phyloP scores from a whole-genome alignment of 2,329 filamentous ascomycete genomes.

The Cyclaneusma minus region DNA sequence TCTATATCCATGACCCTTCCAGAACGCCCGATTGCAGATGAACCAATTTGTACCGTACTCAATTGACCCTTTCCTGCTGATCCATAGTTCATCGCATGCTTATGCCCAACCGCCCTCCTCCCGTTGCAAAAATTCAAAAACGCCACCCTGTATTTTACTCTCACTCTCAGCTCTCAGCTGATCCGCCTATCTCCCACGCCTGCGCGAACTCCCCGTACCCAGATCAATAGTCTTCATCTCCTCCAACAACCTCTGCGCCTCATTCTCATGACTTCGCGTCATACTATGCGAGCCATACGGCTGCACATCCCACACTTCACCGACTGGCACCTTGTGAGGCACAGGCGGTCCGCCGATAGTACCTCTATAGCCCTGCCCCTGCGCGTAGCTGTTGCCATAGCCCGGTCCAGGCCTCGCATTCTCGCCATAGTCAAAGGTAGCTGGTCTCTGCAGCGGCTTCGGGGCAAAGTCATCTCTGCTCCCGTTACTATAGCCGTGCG shows the following conservation, averaged over 20 bases:
- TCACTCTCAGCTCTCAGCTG: background rate
- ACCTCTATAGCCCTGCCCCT: conserved; percentile 16
- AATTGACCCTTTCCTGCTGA: too few relatives aligned
- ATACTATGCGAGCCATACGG: too few relatives aligned
- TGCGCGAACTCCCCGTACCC: conserved; percentile 33
- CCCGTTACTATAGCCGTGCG: conserved; percentile 2
- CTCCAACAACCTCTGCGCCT: conserved; percentile 46
- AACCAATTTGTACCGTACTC: too few relatives aligned
- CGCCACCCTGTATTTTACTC: background rate
- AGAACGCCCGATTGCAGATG: too few relatives aligned
- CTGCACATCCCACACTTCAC: conserved; percentile 26
- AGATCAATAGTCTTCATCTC: conserved; percentile 57
- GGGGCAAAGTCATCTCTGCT: background rate
- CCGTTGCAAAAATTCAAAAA: too few relatives aligned
- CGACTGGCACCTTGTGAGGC: conserved; percentile 54
- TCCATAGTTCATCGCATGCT: too few relatives aligned
- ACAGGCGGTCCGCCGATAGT: conserved; percentile 36
- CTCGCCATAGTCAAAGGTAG: conserved; percentile 9
- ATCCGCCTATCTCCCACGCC: conserved; percentile 6
- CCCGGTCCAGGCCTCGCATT: conserved; percentile 4
- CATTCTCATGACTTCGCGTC: too few relatives aligned
- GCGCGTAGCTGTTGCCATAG: conserved; percentile 16
- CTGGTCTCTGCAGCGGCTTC: conserved; percentile 11
- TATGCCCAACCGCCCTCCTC: too few relatives aligned
- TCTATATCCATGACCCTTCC: too few relatives aligned